These are phyloP conservation scores for Colletotrichum sp. DNA, from an alignment of 2,329 filamentous ascomycete genomes.

Conservation along the genomic window DNA sequence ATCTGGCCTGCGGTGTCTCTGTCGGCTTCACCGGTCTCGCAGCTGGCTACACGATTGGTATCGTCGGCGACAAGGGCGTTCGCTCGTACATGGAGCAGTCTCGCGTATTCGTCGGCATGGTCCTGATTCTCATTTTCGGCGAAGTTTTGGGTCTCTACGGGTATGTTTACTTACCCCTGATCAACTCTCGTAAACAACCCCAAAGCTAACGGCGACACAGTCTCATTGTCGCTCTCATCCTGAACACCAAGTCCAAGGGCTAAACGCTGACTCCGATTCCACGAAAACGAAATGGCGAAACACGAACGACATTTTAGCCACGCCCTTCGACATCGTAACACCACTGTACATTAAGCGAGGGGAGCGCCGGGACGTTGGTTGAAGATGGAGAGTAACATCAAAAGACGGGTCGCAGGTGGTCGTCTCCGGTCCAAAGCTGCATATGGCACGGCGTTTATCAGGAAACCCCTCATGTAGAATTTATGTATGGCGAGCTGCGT, in stretches of 20 bases:
- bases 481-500: conserved; percentile 26
- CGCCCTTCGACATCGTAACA: conserved; percentile 8
- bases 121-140: conserved; percentile 96
- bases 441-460: conserved; percentile 42
- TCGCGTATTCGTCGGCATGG: conserved; percentile 97
- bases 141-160: conserved; percentile 97
- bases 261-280: conserved; percentile 32
- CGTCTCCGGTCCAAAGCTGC: conserved; percentile 24
- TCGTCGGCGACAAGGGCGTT: conserved; percentile 93
- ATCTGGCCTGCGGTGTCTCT: conserved; percentile 86
- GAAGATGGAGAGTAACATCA: conserved; percentile 7
- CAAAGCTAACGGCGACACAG: conserved; percentile 45
- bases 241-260: conserved; percentile 84
- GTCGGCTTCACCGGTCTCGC: conserved; percentile 93
- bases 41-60: conserved; percentile 94
- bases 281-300: not conserved
- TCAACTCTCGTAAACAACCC: not conserved
- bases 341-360: conserved; percentile 19
- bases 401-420: conserved; percentile 17
- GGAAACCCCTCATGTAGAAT: conserved; percentile 35
- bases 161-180: conserved; percentile 56
- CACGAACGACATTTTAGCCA: not conserved
- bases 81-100: conserved; percentile 96
- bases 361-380: conserved; percentile 5
- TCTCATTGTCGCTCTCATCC: conserved; percentile 89